Percentiles rank a stretch among this genome's conserved stretches.
Conservation (phyloP, 805 yeast genomes). For the Metschnikowia matae region DNA sequence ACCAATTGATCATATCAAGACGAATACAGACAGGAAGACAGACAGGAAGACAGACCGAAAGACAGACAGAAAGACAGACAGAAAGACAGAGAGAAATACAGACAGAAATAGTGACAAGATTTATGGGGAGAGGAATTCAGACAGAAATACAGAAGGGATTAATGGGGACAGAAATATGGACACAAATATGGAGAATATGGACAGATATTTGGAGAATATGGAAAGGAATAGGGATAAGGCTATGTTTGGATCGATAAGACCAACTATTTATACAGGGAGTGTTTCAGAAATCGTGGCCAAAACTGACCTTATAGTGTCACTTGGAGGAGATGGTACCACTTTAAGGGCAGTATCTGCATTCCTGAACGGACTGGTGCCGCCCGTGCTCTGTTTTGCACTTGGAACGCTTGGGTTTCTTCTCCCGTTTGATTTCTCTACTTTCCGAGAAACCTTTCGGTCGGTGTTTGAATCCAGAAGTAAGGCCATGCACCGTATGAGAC, state of each 20-base stretch:
- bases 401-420: constrained; percentile 88
- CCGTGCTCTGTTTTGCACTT: constrained; percentile 80
- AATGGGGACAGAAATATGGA: too few relatives aligned
- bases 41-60: too few relatives aligned
- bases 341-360: constrained; percentile 78
- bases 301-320: constrained; percentile 76
- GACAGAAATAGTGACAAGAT: too few relatives aligned
- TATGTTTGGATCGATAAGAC: not conserved
- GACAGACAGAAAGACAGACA: too few relatives aligned
- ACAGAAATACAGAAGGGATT: too few relatives aligned
- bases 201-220: too few relatives aligned
- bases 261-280: constrained; percentile 52
- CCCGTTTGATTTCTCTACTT: constrained; percentile 75
- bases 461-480: constrained; percentile 67
- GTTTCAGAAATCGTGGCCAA: constrained; percentile 53
- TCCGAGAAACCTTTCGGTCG: constrained; percentile 53
- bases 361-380: constrained; percentile 73
- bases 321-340: constrained; percentile 98
- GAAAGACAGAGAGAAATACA: too few relatives aligned
- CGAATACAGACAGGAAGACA: too few relatives aligned
- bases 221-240: too few relatives aligned
- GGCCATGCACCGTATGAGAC: constrained; percentile 71
- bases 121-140: too few relatives aligned
- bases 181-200: too few relatives aligned
- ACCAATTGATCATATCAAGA: too few relatives aligned